A percentile compares a stretch with the other conserved stretches of the same genome.
Evolutionary conservation across 2,329 filamentous ascomycete genomes (phyloP).

Genomic region (Chrysoporthe cubensis): DNA sequence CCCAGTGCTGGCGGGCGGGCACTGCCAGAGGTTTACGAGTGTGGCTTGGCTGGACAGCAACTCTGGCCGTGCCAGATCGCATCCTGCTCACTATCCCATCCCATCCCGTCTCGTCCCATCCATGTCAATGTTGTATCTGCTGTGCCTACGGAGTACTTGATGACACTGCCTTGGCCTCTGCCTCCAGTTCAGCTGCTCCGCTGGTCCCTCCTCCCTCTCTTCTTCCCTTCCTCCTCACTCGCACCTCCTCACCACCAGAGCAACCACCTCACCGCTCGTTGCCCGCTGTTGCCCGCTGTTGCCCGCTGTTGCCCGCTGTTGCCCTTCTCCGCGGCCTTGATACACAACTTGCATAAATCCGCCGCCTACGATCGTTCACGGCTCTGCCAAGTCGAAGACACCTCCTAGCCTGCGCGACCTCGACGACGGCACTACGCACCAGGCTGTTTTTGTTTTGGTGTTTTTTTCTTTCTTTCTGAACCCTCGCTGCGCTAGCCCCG

Average conservation of each 20-base stretch:
- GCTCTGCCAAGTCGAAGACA: not conserved
- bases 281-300: not conserved
- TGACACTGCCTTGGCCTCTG: not conserved
- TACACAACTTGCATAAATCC: not conserved
- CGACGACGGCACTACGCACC: not conserved
- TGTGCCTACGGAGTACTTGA: not conserved
- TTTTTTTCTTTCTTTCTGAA: not conserved
- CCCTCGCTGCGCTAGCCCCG: not conserved
- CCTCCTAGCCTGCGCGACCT: not conserved
- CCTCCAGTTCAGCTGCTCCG: constrained; percentile 6
- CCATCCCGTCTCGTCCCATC: not conserved
- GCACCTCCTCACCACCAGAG: not conserved
- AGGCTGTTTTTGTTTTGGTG: not conserved
- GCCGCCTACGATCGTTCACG: not conserved
- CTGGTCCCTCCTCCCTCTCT: not conserved
- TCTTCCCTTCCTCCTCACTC: not conserved
- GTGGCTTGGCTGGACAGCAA: not conserved
- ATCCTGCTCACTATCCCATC: not conserved
- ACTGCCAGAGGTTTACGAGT: not conserved
- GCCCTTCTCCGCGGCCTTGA: not conserved
- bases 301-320: not conserved
- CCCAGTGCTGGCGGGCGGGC: not conserved
- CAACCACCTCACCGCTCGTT: constrained; percentile 7
- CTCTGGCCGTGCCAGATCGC: not conserved
- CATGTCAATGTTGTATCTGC: constrained; percentile 5